A percentile compares a stretch with the other conserved stretches of the same genome.
These are phyloP conservation scores for Magnolia officinalis DNA, from an alignment of 164 flowering plant species.

Conservation along the genomic window DNA sequence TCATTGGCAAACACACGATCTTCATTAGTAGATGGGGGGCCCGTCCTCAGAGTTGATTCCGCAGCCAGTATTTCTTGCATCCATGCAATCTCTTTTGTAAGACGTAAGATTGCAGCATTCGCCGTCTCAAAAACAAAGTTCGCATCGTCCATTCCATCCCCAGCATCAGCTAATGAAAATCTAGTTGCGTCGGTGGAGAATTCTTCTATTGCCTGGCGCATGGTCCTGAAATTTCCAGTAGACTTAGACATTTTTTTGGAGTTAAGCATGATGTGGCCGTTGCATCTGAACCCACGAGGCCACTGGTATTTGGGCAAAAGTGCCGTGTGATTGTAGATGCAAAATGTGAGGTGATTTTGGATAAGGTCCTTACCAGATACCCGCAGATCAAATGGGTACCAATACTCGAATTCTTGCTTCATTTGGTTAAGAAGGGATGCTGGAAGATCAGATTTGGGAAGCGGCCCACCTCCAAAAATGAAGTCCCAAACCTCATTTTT, in stretches of 20 bases:
- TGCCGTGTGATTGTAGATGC: constrained; percentile 85
- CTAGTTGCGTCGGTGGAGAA: constrained; percentile 90
- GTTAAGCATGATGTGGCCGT: constrained; percentile 91
- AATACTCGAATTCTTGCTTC: constrained; percentile 90
- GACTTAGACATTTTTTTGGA: constrained; percentile 94
- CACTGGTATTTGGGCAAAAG: constrained; percentile 57
- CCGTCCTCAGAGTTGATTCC: constrained; percentile 50
- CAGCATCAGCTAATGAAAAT: constrained; percentile 91
- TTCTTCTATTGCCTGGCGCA: constrained; percentile 78
- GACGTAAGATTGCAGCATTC: constrained; percentile 77
- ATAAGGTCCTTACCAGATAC: constrained; percentile 93
- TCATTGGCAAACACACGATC: constrained; percentile 82
- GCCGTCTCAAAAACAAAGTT: constrained; percentile 89
- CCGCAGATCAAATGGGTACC: constrained; percentile 92
- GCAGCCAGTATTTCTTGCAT: constrained; percentile 76
- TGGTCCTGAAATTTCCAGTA: constrained; percentile 92
- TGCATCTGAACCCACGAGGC: constrained; percentile 85
- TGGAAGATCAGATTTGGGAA: constrained; percentile 45
- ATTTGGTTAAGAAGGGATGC: constrained; percentile 54
- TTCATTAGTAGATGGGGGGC: constrained; percentile 67
- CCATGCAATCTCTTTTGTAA: constrained; percentile 85
- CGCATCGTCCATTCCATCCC: constrained; percentile 95
- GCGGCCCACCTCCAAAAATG: constrained; percentile 54
- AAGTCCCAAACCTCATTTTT: constrained; percentile 85
- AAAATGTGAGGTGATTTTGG: constrained; percentile 86